Evolutionary conservation across 179 eudicot species (phyloP).

Genomic region (Vitellaria paradoxa): DNA sequence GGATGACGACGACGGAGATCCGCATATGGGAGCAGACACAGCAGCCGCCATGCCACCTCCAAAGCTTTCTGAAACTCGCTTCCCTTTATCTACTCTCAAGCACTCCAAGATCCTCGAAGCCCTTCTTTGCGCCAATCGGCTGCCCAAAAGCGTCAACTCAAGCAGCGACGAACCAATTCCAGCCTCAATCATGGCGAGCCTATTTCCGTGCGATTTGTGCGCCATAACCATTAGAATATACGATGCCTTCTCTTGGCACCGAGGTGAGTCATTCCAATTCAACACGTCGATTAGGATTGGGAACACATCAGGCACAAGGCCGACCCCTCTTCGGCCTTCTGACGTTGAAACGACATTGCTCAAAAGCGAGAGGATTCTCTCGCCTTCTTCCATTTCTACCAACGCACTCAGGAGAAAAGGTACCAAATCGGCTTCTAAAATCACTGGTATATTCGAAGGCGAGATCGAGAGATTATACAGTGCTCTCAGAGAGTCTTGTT

Average conservation of each 20-base stretch:
- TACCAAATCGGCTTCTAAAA: constrained; percentile 58
- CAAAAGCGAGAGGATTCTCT: constrained; percentile 64
- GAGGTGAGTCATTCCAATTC: constrained; percentile 80
- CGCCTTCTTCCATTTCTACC: constrained; percentile 76
- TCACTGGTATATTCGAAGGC: constrained; percentile 42
- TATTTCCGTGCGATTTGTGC: constrained; percentile 65
- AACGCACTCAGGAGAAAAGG: constrained; percentile 47
- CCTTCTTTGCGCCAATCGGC: constrained; percentile 80
- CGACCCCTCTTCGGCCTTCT: constrained; percentile 65
- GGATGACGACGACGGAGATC: constrained; percentile 31
- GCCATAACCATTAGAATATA: constrained; percentile 92
- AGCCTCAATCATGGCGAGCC: constrained; percentile 69
- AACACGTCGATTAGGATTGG: constrained; percentile 63
- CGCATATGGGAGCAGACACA: constrained; percentile 71
- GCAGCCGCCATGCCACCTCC: constrained; percentile 27
- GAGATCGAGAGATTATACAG: constrained; percentile 78
- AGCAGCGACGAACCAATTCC: constrained; percentile 71
- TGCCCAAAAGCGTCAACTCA: constrained; percentile 83
- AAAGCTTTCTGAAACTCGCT: constrained; percentile 44
- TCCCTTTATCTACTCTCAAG: constrained; percentile 73
- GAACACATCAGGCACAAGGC: constrained; percentile 44
- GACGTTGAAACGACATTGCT: constrained; percentile 60
- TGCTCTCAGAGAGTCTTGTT: constrained; percentile 74
- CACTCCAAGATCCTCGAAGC: constrained; percentile 85
- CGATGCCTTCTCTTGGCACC: constrained; percentile 84